Evolutionary conservation across 1,284 basidiomycete genomes (phyloP), one percentile per base, ranked within the genome.

Genomic region (Polyporus tsugae): DNA sequence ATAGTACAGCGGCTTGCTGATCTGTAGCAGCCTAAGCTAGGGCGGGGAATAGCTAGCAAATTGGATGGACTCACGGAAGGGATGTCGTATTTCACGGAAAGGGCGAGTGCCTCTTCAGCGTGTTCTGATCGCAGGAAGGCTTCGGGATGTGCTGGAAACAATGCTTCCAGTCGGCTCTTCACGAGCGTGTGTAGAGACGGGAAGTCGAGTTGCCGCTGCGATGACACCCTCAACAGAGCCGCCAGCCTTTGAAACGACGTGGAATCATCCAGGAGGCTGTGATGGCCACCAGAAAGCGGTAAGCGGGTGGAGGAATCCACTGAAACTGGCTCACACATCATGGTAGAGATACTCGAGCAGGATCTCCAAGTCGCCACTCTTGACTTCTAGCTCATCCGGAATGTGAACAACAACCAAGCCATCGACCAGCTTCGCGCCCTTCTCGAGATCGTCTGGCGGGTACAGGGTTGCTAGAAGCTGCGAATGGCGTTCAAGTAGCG

Each of bases 321-420:
- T 53, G n/a, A 6, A 19, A 58, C 4, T 49, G 63, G 84, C 88
- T 82, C 78, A 92, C 90, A 78, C 77, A 73, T 90, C 86, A 73
- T 90, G 87, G 75, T 92, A 92, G 38, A 92, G 75, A 77, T 91
- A 85, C 66, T 84, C 84, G 13, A 92, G 77, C 53, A 93, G 76
- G 1, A 80, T 81, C 61, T 85, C 84, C 10, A 91, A 81, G 75
- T 92, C 89, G 38, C 76, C 75, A 25, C 80, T 78, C 22, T 73
- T 74, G 49, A 87, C 80, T 3, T 73, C 78, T 7, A 75, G 74
- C 39, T 75, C 77, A 49, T 76, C 71, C 68, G 81, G 76, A 77
- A 85, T 78, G 63, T 82, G 72, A 68, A 78, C 67, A 19, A 81
- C 63, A 58, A 79, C 64, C 64, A 64, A 58, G 0, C 72, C 72